Conservation (phyloP, 306 rosid species). For the Lagenaria siceraria region DNA sequence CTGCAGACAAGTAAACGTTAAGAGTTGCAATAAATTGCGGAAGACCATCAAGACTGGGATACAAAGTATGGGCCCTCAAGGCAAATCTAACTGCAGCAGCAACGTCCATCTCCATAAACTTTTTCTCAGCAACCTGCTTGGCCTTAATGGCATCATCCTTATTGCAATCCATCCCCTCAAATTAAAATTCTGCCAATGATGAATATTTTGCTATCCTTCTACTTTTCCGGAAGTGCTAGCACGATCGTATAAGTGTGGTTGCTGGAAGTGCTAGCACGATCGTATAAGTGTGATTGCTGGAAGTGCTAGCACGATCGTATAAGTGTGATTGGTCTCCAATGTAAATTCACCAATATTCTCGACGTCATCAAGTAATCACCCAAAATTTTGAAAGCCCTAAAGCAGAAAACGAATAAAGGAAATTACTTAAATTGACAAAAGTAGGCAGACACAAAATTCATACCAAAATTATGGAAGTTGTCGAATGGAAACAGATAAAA, state of each 20-base stretch:
- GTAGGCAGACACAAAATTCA: background rate
- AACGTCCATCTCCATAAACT: slow-evolving; percentile 25
- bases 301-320: background rate
- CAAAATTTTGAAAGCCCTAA: background rate
- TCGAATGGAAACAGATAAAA: background rate
- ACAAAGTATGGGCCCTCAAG: slow-evolving; percentile 41
- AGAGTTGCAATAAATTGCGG: slow-evolving; percentile 40
- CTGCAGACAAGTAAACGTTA: slow-evolving; percentile 51
- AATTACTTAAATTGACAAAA: background rate
- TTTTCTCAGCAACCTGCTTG: slow-evolving; percentile 60
- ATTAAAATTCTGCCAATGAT: slow-evolving; percentile 11
- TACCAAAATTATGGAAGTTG: background rate
- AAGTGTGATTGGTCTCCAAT: background rate
- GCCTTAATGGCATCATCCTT: slow-evolving; percentile 43
- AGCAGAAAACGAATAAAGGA: background rate
- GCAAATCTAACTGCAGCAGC: slow-evolving; percentile 49
- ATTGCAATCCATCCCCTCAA: slow-evolving; percentile 47
- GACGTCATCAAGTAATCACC: slow-evolving; percentile 1
- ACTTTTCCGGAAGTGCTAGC: background rate
- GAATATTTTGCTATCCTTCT: background rate
- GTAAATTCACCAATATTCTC: background rate
- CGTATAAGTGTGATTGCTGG: background rate
- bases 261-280: too few relatives aligned
- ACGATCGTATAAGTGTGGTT: background rate
- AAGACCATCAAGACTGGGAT: slow-evolving; percentile 53